Conservation (phyloP, 2,329 filamentous ascomycete species). For the Sarocladium strictum region DNA sequence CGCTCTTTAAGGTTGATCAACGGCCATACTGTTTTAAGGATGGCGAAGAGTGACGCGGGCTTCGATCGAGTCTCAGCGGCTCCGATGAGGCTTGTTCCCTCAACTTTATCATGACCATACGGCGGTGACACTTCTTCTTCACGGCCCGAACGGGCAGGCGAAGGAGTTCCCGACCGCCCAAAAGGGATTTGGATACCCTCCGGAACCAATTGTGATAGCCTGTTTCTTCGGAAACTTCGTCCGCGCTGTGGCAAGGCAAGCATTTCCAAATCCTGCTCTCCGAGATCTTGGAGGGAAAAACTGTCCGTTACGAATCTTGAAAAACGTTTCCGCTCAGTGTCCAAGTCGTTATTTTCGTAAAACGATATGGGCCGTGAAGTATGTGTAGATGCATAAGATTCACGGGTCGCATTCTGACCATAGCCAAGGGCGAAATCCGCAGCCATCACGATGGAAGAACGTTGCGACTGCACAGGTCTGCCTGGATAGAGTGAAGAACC, state of each 20-base stretch:
- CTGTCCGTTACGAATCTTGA: conserved; percentile 10
- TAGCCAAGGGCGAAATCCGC: background rate
- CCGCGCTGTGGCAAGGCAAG: background rate
- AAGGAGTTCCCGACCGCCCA: background rate
- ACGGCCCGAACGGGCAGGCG: background rate
- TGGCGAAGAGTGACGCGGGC: conserved; percentile 18
- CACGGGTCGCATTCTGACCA: background rate
- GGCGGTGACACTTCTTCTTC: background rate
- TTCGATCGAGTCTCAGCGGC: background rate
- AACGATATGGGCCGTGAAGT: background rate
- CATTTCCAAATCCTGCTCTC: background rate
- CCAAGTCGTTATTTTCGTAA: background rate
- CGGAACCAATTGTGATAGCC: background rate
- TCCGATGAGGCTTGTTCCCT: background rate
- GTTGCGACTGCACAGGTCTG: background rate
- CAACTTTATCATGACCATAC: no score
- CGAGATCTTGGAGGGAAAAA: conserved; percentile 1
- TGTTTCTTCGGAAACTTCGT: background rate
- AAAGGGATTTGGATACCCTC: background rate
- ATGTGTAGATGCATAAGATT: background rate
- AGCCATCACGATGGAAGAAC: background rate
- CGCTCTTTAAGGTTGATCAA: conserved; percentile 47
- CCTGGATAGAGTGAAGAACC: conserved; percentile 1
- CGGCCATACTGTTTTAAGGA: conserved; percentile 60
- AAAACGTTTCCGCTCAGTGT: conserved; percentile 10